Conservation (phyloP, 2,329 filamentous ascomycete genomes). For the Phialophora expanda region DNA sequence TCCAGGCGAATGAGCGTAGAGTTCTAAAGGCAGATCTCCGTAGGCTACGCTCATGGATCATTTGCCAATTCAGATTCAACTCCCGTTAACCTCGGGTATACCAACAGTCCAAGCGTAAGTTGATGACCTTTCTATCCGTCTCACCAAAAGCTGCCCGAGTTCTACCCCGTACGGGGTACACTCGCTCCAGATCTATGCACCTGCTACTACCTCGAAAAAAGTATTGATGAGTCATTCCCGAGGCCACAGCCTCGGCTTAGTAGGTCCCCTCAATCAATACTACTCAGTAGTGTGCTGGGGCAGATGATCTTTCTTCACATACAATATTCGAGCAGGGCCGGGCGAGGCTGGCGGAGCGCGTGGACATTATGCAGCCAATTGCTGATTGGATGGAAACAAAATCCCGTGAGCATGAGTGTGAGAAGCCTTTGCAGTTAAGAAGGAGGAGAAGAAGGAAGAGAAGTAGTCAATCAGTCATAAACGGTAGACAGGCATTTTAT, state of each 20-base stretch:
- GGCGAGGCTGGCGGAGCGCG: too few relatives aligned
- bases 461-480: too few relatives aligned
- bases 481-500: too few relatives aligned
- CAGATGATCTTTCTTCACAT: too few relatives aligned
- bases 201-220: background rate
- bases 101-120: background rate
- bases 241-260: background rate
- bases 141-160: background rate
- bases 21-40: slow-evolving; percentile 11
- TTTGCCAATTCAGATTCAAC: slow-evolving; percentile 11
- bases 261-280: too few relatives aligned
- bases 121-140: background rate
- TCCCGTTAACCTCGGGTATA: slow-evolving; percentile 22
- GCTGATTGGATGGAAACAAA: too few relatives aligned
- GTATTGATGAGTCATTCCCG: background rate
- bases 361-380: too few relatives aligned
- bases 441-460: too few relatives aligned
- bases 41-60: background rate
- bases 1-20: slow-evolving; percentile 7
- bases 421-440: too few relatives aligned
- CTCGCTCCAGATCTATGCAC: background rate
- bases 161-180: background rate
- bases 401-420: too few relatives aligned
- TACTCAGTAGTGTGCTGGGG: too few relatives aligned
- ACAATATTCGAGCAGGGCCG: too few relatives aligned